Evolutionary conservation across 495 filamentous ascomycete genomes (phyloP).

Genomic region (Apodospora peruviana): DNA sequence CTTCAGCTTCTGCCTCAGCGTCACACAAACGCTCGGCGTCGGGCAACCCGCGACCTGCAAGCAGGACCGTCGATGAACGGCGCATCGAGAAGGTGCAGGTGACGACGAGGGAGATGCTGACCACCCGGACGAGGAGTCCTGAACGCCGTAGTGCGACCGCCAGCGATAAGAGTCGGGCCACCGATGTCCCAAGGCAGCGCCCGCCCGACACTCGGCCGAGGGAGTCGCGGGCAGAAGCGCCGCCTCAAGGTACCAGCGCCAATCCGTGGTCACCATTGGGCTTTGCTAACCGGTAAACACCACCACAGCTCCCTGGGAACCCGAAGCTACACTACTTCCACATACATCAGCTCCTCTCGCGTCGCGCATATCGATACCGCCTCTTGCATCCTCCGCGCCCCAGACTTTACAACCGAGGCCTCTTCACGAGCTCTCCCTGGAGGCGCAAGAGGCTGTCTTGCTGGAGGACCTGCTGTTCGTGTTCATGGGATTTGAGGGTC

Average conservation of each 20-base stretch:
- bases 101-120: constrained; percentile 60
- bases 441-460: constrained; percentile 78
- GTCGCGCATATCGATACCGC: constrained; percentile 76
- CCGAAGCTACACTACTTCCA: constrained; percentile 72
- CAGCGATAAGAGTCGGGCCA: constrained; percentile 22
- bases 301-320: constrained; percentile 57
- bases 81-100: constrained; percentile 49
- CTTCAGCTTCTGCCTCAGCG: constrained; percentile 9
- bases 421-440: constrained; percentile 65
- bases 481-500: constrained; percentile 98
- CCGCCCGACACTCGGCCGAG: constrained; percentile 37
- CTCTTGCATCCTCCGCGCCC: constrained; percentile 69
- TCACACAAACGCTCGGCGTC: constrained; percentile 41
- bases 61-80: constrained; percentile 36
- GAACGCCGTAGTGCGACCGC: constrained; percentile 48
- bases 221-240: constrained; percentile 36
- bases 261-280: not conserved
- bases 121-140: constrained; percentile 58
- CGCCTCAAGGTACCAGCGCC: constrained; percentile 17
- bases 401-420: constrained; percentile 62
- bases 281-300: not conserved
- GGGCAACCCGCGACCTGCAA: constrained; percentile 33
- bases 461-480: constrained; percentile 89
- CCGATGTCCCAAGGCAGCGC: constrained; percentile 38
- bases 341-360: constrained; percentile 88